Conservation (phyloP, 257 asterid genomes). For the Solanum stenotomum region DNA sequence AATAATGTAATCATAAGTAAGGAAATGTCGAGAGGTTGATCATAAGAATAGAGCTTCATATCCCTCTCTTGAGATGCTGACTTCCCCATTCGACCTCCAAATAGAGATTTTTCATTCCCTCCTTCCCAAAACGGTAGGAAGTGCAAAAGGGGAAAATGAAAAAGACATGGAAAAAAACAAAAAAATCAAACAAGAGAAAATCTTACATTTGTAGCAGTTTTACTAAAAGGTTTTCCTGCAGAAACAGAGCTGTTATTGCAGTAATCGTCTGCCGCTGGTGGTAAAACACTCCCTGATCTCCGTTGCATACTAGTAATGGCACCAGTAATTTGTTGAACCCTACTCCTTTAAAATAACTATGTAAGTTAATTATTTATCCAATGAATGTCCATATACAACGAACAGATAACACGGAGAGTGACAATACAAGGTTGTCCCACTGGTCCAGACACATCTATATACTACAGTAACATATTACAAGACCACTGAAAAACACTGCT, state of each 20-base stretch:
- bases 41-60: not conserved
- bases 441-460: not conserved
- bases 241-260: slow-evolving; percentile 43
- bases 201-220: slow-evolving; percentile 65
- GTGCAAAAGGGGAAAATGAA: not conserved
- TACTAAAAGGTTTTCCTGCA: slow-evolving; percentile 49
- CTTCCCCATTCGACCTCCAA: not conserved
- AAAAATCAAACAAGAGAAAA: slow-evolving; percentile 4
- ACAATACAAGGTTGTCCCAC: not conserved
- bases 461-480: not conserved
- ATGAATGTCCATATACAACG: not conserved
- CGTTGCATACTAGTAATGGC: slow-evolving; percentile 51
- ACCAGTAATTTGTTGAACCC: slow-evolving; percentile 75
- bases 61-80: not conserved
- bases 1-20: not conserved
- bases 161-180: not conserved
- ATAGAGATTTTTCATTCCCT: not conserved
- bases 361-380: slow-evolving; percentile 23
- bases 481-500: not conserved
- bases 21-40: not conserved
- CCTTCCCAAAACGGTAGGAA: not conserved
- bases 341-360: slow-evolving; percentile 53
- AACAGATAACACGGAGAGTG: not conserved
- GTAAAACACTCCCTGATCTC: slow-evolving; percentile 69
- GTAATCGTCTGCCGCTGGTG: slow-evolving; percentile 85